phyloP scores from a whole-genome alignment of 2,329 filamentous ascomycete genomes.

The Madurella mycetomatis region DNA sequence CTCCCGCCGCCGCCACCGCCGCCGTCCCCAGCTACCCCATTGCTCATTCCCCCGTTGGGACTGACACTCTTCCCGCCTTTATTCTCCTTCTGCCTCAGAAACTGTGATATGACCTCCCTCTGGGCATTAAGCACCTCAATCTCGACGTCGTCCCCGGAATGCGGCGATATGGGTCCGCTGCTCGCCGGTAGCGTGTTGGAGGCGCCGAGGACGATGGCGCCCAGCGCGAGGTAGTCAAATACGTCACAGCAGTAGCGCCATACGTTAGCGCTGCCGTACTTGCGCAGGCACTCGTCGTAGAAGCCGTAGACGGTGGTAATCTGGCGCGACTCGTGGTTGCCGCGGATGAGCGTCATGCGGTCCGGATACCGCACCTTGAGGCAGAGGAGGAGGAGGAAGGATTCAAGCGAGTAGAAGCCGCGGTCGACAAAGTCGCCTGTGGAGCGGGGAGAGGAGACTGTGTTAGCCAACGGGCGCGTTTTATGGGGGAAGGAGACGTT shows the following conservation, averaged over 20 bases:
- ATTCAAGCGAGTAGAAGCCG: constrained; percentile 96
- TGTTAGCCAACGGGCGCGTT: not conserved
- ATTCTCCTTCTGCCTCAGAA: constrained; percentile 47
- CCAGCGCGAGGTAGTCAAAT: constrained; percentile 92
- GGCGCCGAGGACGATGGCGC: constrained; percentile 87
- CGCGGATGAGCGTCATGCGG: constrained; percentile 91
- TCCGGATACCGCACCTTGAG: constrained; percentile 97
- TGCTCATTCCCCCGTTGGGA: constrained; percentile 21
- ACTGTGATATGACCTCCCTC: constrained; percentile 71
- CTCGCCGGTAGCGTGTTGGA: constrained; percentile 55
- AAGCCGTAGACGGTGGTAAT: constrained; percentile 98
- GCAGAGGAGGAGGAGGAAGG: constrained; percentile 89
- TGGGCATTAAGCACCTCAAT: constrained; percentile 88
- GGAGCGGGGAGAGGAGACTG: not conserved
- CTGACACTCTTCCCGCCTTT: constrained; percentile 19
- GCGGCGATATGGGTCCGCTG: constrained; percentile 39
- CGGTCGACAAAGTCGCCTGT: constrained; percentile 93
- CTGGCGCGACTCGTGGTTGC: constrained; percentile 93
- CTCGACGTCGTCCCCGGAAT: constrained; percentile 69
- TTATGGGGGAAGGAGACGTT: not conserved
- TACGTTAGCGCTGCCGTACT: constrained; percentile 94
- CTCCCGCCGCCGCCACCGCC: not conserved
- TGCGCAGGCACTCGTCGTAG: constrained; percentile 93
- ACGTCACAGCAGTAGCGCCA: constrained; percentile 98
- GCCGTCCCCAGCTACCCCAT: not conserved